phyloP scores from a whole-genome alignment of 1,284 basidiomycete species.

The Rhodotorula mucilaginosa region DNA sequence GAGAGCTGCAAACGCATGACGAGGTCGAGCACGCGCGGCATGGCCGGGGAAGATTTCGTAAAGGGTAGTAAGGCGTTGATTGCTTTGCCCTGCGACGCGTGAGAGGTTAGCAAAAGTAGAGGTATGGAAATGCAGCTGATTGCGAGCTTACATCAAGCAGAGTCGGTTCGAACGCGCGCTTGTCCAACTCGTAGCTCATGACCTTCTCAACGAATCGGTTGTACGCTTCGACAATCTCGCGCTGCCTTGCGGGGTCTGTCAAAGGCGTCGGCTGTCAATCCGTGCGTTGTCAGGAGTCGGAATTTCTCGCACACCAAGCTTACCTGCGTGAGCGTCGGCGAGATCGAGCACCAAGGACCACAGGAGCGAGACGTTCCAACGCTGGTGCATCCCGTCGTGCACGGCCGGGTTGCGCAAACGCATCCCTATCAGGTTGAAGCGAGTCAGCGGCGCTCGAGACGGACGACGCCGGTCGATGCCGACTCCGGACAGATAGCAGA shows the following conservation, averaged over 20 bases:
- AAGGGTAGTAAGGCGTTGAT: slow-evolving; percentile 60
- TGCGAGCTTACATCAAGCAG: slow-evolving; percentile 63
- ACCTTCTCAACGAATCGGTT: slow-evolving; percentile 63
- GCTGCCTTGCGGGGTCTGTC: neutral
- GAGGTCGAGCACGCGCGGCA: slow-evolving; percentile 64
- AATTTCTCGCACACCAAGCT: neutral
- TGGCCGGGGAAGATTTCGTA: slow-evolving; percentile 58
- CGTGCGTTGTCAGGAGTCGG: too few species aligned
- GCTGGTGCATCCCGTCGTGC: slow-evolving; percentile 55
- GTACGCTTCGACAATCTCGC: slow-evolving; percentile 52
- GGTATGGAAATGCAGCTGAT: too few species aligned
- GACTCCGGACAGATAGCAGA: too few species aligned
- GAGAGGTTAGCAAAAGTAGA: neutral
- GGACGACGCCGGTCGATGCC: too few species aligned
- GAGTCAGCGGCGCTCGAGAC: neutral
- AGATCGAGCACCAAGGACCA: slow-evolving; percentile 35
- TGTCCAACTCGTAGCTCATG: slow-evolving; percentile 61
- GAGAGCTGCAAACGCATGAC: slow-evolving; percentile 80
- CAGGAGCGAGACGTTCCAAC: slow-evolving; percentile 35
- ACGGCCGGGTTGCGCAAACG: slow-evolving; percentile 64
- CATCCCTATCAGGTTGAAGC: slow-evolving; percentile 52
- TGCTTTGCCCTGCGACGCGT: slow-evolving; percentile 63
- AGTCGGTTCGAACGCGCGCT: slow-evolving; percentile 64
- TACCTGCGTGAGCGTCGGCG: slow-evolving; percentile 1
- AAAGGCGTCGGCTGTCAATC: neutral